These are phyloP conservation scores for Annona squamosa DNA, from an alignment of 164 flowering plant genomes.

Conservation along the genomic window DNA sequence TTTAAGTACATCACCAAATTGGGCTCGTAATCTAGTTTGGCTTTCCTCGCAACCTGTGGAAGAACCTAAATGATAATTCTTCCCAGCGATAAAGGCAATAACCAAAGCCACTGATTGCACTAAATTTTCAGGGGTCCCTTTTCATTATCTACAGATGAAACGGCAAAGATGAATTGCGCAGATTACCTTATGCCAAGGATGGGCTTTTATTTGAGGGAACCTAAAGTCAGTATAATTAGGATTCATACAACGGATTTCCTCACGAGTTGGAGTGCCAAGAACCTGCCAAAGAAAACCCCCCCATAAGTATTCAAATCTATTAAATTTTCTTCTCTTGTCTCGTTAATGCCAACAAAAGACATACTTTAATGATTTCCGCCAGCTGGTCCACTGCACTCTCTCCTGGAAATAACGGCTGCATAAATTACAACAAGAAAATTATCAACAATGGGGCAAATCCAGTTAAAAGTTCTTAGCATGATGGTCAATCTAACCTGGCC, in stretches of 20 bases:
- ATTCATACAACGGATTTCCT: slow-evolving; percentile 96
- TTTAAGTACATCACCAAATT: too few species aligned
- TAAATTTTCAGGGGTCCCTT: background rate
- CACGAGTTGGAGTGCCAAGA: slow-evolving; percentile 96
- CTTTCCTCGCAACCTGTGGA: too few species aligned
- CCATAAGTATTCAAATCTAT: background rate
- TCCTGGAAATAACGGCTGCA: slow-evolving; percentile 92
- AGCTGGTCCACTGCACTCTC: slow-evolving; percentile 95
- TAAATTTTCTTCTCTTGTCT: background rate
- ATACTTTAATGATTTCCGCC: slow-evolving; percentile 93
- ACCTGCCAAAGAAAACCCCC: slow-evolving; percentile 43
- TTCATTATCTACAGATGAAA: background rate
- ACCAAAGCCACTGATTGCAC: background rate
- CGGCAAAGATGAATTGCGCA: background rate
- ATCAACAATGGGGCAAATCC: background rate
- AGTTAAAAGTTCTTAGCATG: background rate
- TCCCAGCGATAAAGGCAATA: too few species aligned
- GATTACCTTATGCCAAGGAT: slow-evolving; percentile 98
- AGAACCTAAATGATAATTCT: too few species aligned
- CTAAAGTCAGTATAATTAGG: slow-evolving; percentile 87
- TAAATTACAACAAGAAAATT: slow-evolving; percentile 4
- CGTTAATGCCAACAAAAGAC: background rate
- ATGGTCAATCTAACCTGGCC: slow-evolving; percentile 57
- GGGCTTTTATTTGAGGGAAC: slow-evolving; percentile 93
- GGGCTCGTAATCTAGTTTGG: too few species aligned